phyloP scores from a whole-genome alignment of 1,284 basidiomycete species.

The Apiotrichum montevideense region DNA sequence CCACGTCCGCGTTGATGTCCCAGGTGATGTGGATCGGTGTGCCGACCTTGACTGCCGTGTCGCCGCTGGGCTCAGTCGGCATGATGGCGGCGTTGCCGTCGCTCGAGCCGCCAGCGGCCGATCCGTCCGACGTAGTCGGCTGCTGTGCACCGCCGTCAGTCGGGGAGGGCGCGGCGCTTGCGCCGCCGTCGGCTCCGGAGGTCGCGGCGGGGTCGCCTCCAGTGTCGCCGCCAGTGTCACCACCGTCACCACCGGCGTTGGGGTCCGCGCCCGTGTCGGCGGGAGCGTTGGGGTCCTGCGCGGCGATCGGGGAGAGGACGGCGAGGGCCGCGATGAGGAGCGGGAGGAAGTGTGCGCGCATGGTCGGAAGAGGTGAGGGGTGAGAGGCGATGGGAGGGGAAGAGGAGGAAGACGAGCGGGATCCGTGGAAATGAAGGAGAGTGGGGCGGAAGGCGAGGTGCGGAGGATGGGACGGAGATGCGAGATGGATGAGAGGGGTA shows the following conservation, averaged over 20 bases:
- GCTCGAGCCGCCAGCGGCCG: not conserved
- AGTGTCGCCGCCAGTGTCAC: not conserved
- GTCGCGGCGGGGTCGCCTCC: not conserved
- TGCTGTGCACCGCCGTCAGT: slow-evolving; percentile 9
- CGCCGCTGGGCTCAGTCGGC: slow-evolving; percentile 43
- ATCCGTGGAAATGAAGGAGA: not conserved
- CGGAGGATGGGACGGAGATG: not conserved
- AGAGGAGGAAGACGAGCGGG: not conserved
- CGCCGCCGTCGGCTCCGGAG: not conserved
- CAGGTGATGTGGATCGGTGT: slow-evolving; percentile 35
- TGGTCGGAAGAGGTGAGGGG: not conserved
- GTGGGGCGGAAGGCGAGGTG: not conserved
- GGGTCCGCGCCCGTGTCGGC: not conserved
- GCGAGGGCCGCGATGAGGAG: slow-evolving; percentile 2
- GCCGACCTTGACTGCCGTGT: slow-evolving; percentile 40
- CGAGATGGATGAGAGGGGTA: not conserved
- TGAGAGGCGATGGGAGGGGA: not conserved
- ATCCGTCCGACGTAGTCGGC: not conserved
- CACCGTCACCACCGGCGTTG: not conserved
- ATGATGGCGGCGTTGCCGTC: slow-evolving; percentile 24
- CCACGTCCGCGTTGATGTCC: slow-evolving; percentile 21
- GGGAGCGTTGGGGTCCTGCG: slow-evolving; percentile 5
- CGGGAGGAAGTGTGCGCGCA: slow-evolving; percentile 6
- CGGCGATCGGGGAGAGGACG: slow-evolving; percentile 3
- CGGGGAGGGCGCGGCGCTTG: slow-evolving; percentile 1